These are phyloP conservation scores for Styphnolobium japonicum DNA, from an alignment of 306 rosid genomes.

Conservation along the genomic window DNA sequence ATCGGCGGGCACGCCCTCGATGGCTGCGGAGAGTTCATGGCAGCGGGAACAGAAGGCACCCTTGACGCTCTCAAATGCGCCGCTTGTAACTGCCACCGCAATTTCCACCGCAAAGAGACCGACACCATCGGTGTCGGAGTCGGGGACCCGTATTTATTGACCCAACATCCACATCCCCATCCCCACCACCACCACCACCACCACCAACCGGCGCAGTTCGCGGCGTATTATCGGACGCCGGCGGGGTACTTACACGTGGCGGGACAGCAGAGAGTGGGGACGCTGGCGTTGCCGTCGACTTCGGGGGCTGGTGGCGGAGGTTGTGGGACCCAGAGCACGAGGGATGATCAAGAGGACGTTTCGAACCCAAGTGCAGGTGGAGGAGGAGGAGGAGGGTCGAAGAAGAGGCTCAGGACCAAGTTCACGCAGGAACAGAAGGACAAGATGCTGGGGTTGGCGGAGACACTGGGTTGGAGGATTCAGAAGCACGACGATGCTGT, in stretches of 20 bases:
- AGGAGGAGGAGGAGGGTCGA: conserved; percentile 45
- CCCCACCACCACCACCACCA: neutral
- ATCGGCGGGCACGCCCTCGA: conserved; percentile 90
- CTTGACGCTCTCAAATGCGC: conserved; percentile 89
- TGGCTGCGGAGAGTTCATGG: conserved; percentile 87
- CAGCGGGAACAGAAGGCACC: conserved; percentile 73
- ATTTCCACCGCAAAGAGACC: conserved; percentile 82
- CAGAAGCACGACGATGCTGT: conserved; percentile 83
- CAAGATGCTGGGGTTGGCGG: conserved; percentile 80
- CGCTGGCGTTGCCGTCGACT: conserved; percentile 87
- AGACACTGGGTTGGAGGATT: conserved; percentile 84
- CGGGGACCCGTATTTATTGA: conserved; percentile 41
- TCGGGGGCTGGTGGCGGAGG: conserved; percentile 67
- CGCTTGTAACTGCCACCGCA: conserved; percentile 96
- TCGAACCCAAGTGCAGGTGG: conserved; percentile 74
- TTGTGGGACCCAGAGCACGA: conserved; percentile 53
- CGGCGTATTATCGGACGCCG: conserved; percentile 70
- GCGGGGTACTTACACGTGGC: conserved; percentile 75
- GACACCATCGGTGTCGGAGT: neutral
- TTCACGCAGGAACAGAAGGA: conserved; percentile 84
- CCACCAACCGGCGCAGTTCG: conserved; percentile 50
- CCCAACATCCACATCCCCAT: conserved; percentile 41
- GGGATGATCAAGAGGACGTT: conserved; percentile 79
- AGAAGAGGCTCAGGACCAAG: conserved; percentile 78
- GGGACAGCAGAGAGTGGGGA: conserved; percentile 42